Evolutionary conservation across 2,329 filamentous ascomycete species (phyloP).

Genomic region (Tolypocladium nubicola): DNA sequence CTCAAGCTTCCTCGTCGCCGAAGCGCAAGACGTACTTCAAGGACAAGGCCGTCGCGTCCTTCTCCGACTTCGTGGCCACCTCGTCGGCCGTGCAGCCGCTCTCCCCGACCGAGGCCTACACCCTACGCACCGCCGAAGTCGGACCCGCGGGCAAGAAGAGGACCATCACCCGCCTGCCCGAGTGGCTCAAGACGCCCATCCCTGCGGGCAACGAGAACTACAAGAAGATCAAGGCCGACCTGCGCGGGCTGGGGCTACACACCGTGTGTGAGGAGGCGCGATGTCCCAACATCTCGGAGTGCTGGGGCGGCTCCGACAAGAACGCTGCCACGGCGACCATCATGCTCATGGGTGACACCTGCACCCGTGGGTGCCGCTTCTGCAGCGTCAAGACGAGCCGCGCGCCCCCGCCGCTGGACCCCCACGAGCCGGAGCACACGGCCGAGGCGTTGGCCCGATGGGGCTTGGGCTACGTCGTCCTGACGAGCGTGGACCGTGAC

Average conservation of each 20-base stretch:
- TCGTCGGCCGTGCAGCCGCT: conserved; percentile 31
- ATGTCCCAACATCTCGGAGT: conserved; percentile 95
- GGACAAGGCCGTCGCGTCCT: conserved; percentile 43
- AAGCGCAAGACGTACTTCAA: conserved; percentile 46
- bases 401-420: conserved; percentile 68
- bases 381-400: conserved; percentile 91
- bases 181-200: conserved; percentile 95
- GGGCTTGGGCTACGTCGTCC: conserved; percentile 91
- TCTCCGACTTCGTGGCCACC: conserved; percentile 45
- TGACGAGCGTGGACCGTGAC: conserved; percentile 90
- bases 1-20: conserved; percentile 11
- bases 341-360: conserved; percentile 99
- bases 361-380: conserved; percentile 91
- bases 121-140: conserved; percentile 52
- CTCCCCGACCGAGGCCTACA: conserved; percentile 43
- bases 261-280: conserved; percentile 97
- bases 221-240: conserved; percentile 89
- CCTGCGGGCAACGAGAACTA: conserved; percentile 72
- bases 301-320: conserved; percentile 89
- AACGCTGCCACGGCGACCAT: conserved; percentile 91
- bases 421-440: conserved; percentile 93
- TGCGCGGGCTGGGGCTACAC: conserved; percentile 80
- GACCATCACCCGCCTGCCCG: conserved; percentile 66
- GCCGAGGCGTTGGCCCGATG: conserved; percentile 86
- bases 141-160: conserved; percentile 51